Evolutionary conservation across 192 early-diverging fungal genomes (phyloP).

Genomic region (Coemansia sp.): DNA sequence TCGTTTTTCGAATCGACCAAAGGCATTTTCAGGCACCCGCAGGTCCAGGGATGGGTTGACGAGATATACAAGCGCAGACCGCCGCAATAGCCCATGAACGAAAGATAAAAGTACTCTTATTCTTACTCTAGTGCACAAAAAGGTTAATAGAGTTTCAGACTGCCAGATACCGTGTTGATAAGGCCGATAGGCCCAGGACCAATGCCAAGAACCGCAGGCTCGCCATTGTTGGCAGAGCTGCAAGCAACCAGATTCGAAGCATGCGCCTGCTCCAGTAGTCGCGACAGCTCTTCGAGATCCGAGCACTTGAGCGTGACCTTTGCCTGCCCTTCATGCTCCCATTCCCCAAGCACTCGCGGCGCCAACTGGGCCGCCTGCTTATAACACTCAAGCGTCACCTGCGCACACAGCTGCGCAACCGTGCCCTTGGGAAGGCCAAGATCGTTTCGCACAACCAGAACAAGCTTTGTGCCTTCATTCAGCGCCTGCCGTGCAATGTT

Average conservation of each 20-base stretch:
- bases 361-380: constrained; percentile 49
- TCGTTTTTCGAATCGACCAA: constrained; percentile 80
- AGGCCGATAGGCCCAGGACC: constrained; percentile 69
- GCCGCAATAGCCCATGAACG: background rate
- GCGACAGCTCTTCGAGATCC: constrained; percentile 66
- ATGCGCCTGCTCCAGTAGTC: constrained; percentile 49
- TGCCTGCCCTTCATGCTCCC: constrained; percentile 75
- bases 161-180: constrained; percentile 55
- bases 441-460: constrained; percentile 80
- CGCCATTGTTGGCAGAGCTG: constrained; percentile 50
- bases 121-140: too few relatives aligned
- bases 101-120: too few relatives aligned
- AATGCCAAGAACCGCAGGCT: constrained; percentile 61
- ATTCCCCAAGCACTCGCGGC: constrained; percentile 49
- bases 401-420: constrained; percentile 85
- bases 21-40: constrained; percentile 84
- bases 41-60: constrained; percentile 81
- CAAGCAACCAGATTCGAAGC: constrained; percentile 85
- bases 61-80: constrained; percentile 61
- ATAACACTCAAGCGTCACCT: constrained; percentile 82
- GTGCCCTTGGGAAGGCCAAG: constrained; percentile 89
- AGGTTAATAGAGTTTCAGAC: constrained; percentile 56
- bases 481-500: background rate
- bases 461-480: constrained; percentile 38
- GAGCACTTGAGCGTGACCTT: constrained; percentile 79